These are phyloP conservation scores for Nemophila menziesii DNA, from an alignment of 257 asterid genomes.

Conservation along the genomic window DNA sequence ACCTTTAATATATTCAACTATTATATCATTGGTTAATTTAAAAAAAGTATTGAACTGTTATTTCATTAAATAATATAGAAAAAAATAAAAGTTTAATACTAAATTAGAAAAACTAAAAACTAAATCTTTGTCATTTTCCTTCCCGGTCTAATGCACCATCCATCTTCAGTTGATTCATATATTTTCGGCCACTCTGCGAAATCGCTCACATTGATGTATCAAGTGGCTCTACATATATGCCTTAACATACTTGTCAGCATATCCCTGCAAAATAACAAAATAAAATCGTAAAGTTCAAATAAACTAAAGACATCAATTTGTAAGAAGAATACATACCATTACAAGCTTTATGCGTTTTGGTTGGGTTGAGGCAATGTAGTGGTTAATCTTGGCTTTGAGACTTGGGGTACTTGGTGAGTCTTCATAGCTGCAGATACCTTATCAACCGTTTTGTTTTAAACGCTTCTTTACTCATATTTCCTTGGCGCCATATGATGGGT, in stretches of 20 bases:
- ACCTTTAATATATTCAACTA: no score
- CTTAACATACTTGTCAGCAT: slow-evolving; percentile 82
- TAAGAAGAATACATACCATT: slow-evolving; percentile 60
- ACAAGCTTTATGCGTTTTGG: slow-evolving; percentile 88
- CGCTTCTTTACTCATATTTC: slow-evolving; percentile 98
- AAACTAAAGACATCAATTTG: no score
- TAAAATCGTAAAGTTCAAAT: no score
- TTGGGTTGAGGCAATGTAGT: slow-evolving; percentile 75
- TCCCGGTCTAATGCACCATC: no score
- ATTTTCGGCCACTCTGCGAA: no score
- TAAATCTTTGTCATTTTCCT: no score
- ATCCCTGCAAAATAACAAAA: slow-evolving; percentile 49
- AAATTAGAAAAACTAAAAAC: no score
- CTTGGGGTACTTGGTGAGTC: slow-evolving; percentile 67
- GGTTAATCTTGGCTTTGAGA: slow-evolving; percentile 75
- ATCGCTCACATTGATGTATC: slow-evolving; percentile 16
- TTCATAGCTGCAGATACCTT: slow-evolving; percentile 95
- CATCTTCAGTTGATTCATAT: no score
- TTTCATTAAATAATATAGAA: no score
- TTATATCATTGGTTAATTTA: no score
- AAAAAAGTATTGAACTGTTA: no score
- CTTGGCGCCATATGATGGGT: slow-evolving; percentile 99
- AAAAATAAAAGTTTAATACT: no score
- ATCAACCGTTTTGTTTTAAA: slow-evolving; percentile 96
- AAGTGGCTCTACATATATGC: slow-evolving; percentile 19